Conservation (phyloP, 805 yeast species). For the Ogataea dorogensis region DNA sequence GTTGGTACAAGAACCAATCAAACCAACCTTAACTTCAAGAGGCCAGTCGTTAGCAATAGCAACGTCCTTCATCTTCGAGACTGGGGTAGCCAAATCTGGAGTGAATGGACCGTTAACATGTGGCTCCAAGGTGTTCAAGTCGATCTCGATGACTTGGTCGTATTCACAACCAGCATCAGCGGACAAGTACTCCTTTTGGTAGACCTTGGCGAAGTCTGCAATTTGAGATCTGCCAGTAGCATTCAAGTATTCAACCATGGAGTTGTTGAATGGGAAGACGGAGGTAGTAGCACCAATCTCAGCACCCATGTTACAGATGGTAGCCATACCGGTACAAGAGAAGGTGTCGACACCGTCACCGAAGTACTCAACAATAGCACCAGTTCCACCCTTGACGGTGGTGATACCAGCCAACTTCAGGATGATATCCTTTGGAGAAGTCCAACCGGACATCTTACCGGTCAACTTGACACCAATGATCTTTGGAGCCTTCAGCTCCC, state of each 20-base stretch:
- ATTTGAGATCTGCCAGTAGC: constrained; percentile 84
- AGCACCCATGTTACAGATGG: constrained; percentile 99
- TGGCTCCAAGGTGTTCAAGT: constrained; percentile 86
- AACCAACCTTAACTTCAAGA: constrained; percentile 78
- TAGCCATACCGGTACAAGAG: constrained; percentile 98
- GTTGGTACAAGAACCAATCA: constrained; percentile 98
- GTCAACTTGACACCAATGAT: constrained; percentile 90
- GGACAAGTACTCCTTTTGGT: constrained; percentile 51
- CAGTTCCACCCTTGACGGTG: constrained; percentile 98
- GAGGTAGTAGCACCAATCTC: constrained; percentile 99
- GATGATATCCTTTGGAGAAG: constrained; percentile 96
- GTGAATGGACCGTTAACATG: constrained; percentile 98
- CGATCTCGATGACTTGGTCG: constrained; percentile 88
- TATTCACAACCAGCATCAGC: constrained; percentile 90
- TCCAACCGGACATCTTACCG: constrained; percentile 89
- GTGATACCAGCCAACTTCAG: constrained; percentile 86
- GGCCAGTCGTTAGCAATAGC: constrained; percentile 85
- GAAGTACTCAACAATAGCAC: constrained; percentile 91
- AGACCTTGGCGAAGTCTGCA: constrained; percentile 65
- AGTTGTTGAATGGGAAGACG: constrained; percentile 80
- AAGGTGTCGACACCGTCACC: constrained; percentile 90
- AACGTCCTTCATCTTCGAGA: constrained; percentile 73
- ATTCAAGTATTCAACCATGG: constrained; percentile 55
- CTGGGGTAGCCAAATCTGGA: constrained; percentile 94
- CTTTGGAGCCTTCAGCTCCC: constrained; percentile 99